phyloP scores from a whole-genome alignment of 2,329 filamentous ascomycete genomes.

The Pyrenochaeta sp. region DNA sequence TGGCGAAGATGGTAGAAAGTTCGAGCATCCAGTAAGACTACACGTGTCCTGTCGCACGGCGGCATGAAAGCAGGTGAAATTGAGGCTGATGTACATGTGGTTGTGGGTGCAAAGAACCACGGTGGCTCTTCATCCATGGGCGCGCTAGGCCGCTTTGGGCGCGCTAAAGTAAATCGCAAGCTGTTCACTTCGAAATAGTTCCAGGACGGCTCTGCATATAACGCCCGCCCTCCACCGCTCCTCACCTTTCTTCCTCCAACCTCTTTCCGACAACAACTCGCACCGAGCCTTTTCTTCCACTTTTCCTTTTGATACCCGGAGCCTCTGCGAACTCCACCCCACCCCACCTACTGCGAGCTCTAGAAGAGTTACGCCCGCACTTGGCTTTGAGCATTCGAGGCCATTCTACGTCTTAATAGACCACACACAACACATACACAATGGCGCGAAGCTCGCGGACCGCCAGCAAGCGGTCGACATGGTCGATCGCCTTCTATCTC shows the following conservation, averaged over 20 bases:
- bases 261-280: constrained; percentile 25
- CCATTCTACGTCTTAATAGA: constrained; percentile 21
- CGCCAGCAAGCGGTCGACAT: constrained; percentile 79
- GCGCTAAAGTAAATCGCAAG: constrained; percentile 37
- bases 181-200: constrained; percentile 43
- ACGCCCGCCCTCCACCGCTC: constrained; percentile 33
- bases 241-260: constrained; percentile 28
- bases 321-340: constrained; percentile 31
- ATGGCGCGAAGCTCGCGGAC: constrained; percentile 69
- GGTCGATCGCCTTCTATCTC: constrained; percentile 90
- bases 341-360: constrained; percentile 34
- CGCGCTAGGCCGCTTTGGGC: constrained; percentile 30
- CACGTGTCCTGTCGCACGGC: constrained; percentile 43
- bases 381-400: constrained; percentile 25
- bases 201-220: constrained; percentile 38
- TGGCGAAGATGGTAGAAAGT: constrained; percentile 24
- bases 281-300: constrained; percentile 30
- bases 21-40: constrained; percentile 26
- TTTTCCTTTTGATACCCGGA: constrained; percentile 42
- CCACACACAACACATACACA: constrained; percentile 43
- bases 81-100: constrained; percentile 40
- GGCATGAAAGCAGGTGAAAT: constrained; percentile 37
- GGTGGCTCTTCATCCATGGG: constrained; percentile 21
- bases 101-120: constrained; percentile 24
- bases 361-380: constrained; percentile 32